A percentile compares a stretch with the other conserved stretches of the same genome.
phyloP scores from a whole-genome alignment of 371 early-diverging fungal species.

The Syncephalastrum racemosum region DNA sequence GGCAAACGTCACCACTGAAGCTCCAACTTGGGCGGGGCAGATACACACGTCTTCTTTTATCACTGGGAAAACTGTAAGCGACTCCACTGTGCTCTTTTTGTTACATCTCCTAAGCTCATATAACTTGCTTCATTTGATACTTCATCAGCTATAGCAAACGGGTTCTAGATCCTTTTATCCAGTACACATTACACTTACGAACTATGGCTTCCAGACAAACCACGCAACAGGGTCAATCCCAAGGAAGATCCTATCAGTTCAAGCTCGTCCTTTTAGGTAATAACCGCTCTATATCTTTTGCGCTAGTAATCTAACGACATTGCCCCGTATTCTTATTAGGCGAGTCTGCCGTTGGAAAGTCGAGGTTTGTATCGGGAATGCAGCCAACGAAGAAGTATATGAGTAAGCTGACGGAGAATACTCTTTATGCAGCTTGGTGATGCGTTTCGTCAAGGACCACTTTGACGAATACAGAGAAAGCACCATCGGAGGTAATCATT shows the following conservation, averaged over 20 bases:
- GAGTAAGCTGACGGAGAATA: neutral
- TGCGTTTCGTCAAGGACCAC: constrained; percentile 95
- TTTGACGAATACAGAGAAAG: constrained; percentile 98
- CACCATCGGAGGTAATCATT: constrained; percentile 88
- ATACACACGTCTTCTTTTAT: too few relatives aligned
- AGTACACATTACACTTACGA: too few relatives aligned
- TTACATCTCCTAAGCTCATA: too few relatives aligned
- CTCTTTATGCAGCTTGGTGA: constrained; percentile 68
- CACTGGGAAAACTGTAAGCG: too few relatives aligned
- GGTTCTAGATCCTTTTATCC: too few relatives aligned
- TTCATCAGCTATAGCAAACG: too few relatives aligned
- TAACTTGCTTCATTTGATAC: too few relatives aligned
- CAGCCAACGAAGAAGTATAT: neutral
- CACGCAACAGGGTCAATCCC: constrained; percentile 26
- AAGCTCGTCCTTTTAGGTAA: constrained; percentile 83
- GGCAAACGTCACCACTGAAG: too few relatives aligned
- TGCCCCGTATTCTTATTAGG: constrained; percentile 42
- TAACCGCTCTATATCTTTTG: neutral
- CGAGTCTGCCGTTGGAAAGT: constrained; percentile 89
- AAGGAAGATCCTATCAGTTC: constrained; percentile 70
- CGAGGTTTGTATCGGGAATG: constrained; percentile 52
- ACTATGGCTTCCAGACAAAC: constrained; percentile 35
- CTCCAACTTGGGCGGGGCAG: too few relatives aligned
- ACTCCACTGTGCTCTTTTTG: too few relatives aligned
- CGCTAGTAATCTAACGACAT: neutral